Conservation (phyloP, 169 alveolate genomes). For the Theileria orientalis region DNA sequence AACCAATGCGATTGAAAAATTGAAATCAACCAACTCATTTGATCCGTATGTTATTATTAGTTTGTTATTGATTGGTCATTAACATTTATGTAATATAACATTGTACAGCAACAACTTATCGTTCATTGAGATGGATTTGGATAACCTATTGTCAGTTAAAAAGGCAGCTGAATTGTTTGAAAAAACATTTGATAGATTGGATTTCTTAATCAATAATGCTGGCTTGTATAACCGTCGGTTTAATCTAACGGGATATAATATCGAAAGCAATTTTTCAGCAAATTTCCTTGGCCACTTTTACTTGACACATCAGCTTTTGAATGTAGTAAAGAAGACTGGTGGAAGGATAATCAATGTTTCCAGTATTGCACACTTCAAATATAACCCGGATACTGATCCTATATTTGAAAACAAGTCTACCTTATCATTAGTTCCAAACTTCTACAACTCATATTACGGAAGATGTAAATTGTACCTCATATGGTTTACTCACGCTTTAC, state of each 20-base stretch:
- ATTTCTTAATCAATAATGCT: slow-evolving; percentile 58
- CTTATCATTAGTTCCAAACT: not conserved
- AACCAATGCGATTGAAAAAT: slow-evolving; percentile 51
- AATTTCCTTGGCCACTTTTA: slow-evolving; percentile 60
- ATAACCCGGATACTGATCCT: slow-evolving; percentile 46
- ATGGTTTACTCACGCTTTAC: slow-evolving; percentile 61
- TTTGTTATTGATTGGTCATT: not conserved
- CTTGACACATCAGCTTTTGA: slow-evolving; percentile 31
- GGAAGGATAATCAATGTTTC: slow-evolving; percentile 57
- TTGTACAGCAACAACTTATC: slow-evolving; percentile 27
- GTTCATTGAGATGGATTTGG: slow-evolving; percentile 59
- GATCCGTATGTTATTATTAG: slow-evolving; percentile 9
- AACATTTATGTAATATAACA: not conserved
- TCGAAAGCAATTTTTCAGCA: slow-evolving; percentile 42
- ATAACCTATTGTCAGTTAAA: slow-evolving; percentile 39
- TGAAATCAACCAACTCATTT: slow-evolving; percentile 23
- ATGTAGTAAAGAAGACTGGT: slow-evolving; percentile 14
- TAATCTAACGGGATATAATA: slow-evolving; percentile 15
- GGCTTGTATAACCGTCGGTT: slow-evolving; percentile 18
- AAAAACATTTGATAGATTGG: slow-evolving; percentile 20
- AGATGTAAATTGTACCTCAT: slow-evolving; percentile 47
- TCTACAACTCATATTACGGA: slow-evolving; percentile 26
- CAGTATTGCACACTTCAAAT: slow-evolving; percentile 55
- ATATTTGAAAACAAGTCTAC: slow-evolving; percentile 18
- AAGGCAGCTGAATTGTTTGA: slow-evolving; percentile 24